A percentile compares a stretch with the other conserved stretches of the same genome.
These are phyloP conservation scores for Micromonas commoda DNA, from an alignment of 139 green algal species.

Conservation along the genomic window DNA sequence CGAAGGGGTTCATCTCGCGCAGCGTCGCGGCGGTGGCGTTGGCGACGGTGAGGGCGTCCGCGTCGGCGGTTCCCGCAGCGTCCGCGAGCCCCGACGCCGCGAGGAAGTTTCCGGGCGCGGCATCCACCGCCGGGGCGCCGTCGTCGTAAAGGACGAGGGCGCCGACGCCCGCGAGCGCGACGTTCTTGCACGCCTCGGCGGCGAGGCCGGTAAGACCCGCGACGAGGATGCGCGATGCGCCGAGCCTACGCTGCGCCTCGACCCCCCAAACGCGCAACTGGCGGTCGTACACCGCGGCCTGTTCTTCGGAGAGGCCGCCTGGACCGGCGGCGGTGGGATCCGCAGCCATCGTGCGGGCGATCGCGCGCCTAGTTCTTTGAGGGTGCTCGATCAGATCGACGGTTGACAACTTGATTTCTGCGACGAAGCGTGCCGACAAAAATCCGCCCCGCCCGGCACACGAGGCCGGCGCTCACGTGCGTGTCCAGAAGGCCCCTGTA, in stretches of 20 bases:
- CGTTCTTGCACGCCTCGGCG: slow-evolving; percentile 24
- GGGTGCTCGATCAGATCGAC: not conserved
- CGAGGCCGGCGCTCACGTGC: too few relatives aligned
- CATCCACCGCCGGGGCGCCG: not conserved
- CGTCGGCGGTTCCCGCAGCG: too few relatives aligned
- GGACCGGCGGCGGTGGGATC: not conserved
- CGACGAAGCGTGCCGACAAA: too few relatives aligned
- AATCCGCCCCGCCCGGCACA: too few relatives aligned
- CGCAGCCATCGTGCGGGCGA: not conserved
- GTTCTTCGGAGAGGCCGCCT: not conserved
- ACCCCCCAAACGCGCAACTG: slow-evolving; percentile 85
- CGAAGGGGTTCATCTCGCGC: slow-evolving; percentile 22
- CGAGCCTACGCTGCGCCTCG: slow-evolving; percentile 63
- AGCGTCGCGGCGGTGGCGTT: not conserved
- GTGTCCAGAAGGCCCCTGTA: too few relatives aligned
- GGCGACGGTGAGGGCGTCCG: not conserved
- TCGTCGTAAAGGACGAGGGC: not conserved
- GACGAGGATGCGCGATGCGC: not conserved
- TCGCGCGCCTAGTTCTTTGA: not conserved
- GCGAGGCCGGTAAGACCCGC: not conserved
- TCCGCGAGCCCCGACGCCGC: not conserved
- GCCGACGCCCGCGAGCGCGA: slow-evolving; percentile 21
- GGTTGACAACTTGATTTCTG: too few relatives aligned
- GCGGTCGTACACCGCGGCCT: slow-evolving; percentile 63
- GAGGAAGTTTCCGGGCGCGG: slow-evolving; percentile 3